Evolutionary conservation across 805 yeast species (phyloP).

Genomic region (Candida xyloterini): DNA sequence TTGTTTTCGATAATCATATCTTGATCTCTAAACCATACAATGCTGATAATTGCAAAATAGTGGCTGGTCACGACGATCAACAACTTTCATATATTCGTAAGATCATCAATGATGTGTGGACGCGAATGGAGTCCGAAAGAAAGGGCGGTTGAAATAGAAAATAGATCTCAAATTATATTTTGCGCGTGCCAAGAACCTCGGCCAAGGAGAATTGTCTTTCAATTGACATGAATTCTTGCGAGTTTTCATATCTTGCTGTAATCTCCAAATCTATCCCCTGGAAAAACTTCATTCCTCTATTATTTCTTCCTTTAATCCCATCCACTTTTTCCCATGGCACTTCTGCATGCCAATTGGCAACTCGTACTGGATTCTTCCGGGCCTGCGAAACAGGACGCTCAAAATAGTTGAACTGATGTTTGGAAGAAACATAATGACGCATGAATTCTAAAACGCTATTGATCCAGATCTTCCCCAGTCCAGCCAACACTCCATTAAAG

Average conservation of each 20-base stretch:
- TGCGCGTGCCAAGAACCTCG: constrained; percentile 1
- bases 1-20: constrained; percentile 37
- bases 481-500: constrained; percentile 7
- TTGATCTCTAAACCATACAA: constrained; percentile 39
- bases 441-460: constrained; percentile 17
- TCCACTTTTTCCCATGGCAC: constrained; percentile 54
- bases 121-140: constrained; percentile 39
- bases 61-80: constrained; percentile 25
- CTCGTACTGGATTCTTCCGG: background rate
- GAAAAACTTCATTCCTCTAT: constrained; percentile 51
- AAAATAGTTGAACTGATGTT: constrained; percentile 4
- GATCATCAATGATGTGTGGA: constrained; percentile 51
- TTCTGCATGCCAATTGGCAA: constrained; percentile 2
- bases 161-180: background rate
- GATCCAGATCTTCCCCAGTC: constrained; percentile 17
- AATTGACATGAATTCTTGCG: constrained; percentile 7
- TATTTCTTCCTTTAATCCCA: constrained; percentile 62
- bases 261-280: constrained; percentile 38
- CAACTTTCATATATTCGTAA: constrained; percentile 38
- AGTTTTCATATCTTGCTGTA: constrained; percentile 6
- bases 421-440: constrained; percentile 3
- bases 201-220: constrained; percentile 5
- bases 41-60: constrained; percentile 30
- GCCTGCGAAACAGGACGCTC: constrained; percentile 3
- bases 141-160: constrained; percentile 46